Percentiles rank a stretch among this genome's conserved stretches.
Conservation (phyloP, 768 basidiomycete species). For the Daedalea quercina region DNA sequence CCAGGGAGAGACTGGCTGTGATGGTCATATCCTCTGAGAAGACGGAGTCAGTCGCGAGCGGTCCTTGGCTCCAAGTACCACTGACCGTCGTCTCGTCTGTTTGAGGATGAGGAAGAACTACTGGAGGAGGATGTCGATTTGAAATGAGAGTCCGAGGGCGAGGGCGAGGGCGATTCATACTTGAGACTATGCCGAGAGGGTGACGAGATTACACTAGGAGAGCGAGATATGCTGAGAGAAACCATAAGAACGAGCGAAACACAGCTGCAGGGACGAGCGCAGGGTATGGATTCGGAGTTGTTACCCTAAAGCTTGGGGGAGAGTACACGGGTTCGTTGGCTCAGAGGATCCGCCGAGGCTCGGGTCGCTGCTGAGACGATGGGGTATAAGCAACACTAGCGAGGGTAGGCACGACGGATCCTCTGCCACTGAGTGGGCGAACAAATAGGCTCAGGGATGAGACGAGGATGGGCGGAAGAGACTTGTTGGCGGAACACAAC, state of each 20-base stretch:
- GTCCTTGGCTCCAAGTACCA: conserved; percentile 7
- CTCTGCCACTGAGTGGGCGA: conserved; percentile 20
- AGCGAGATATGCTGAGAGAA: conserved; percentile 17
- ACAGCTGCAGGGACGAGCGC: conserved; percentile 13
- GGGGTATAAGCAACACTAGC: conserved; percentile 38
- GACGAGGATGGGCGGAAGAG: neutral
- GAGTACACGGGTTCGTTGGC: conserved; percentile 11
- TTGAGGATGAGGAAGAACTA: conserved; percentile 48
- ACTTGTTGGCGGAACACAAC: neutral
- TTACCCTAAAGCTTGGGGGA: conserved; percentile 15
- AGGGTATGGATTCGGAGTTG: conserved; percentile 18
- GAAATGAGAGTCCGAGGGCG: conserved; percentile 19
- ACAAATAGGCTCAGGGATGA: conserved; percentile 4
- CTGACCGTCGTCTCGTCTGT: conserved; percentile 61
- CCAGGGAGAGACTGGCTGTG: conserved; percentile 43
- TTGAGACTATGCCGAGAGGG: conserved; percentile 21
- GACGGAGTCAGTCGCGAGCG: conserved; percentile 5
- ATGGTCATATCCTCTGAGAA: conserved; percentile 66
- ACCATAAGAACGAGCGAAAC: conserved; percentile 20
- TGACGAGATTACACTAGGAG: conserved; percentile 18
- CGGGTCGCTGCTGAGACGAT: conserved; percentile 32
- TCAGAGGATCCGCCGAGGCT: conserved; percentile 49
- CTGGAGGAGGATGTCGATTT: conserved; percentile 27
- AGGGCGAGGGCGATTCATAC: conserved; percentile 16
- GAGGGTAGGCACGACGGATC: conserved; percentile 46